Evolutionary conservation across 2,329 filamentous ascomycete genomes (phyloP).

Genomic region (Diaporthe vexans): DNA sequence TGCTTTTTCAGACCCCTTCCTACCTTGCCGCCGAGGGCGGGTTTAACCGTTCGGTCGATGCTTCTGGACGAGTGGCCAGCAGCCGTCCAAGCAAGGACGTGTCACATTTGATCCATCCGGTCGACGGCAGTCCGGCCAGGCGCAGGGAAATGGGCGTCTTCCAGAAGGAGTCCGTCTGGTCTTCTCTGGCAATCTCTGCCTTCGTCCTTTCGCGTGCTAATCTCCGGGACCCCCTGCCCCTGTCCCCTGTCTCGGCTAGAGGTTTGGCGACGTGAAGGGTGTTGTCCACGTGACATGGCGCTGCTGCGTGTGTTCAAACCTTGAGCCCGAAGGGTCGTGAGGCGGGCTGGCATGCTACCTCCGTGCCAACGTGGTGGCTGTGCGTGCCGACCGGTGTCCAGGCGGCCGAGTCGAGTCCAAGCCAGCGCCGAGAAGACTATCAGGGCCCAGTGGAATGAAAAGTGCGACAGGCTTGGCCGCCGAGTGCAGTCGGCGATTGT

Average conservation of each 20-base stretch:
- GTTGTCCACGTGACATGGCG: constrained; percentile 9
- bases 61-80: constrained; percentile 12
- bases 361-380: constrained; percentile 27
- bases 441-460: not conserved
- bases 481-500: not conserved
- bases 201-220: constrained; percentile 19
- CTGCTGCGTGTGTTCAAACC: constrained; percentile 24
- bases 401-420: constrained; percentile 1
- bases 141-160: constrained; percentile 12
- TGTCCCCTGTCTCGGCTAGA: constrained; percentile 18
- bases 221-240: constrained; percentile 23
- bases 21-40: constrained; percentile 2
- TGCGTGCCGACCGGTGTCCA: not conserved
- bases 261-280: constrained; percentile 12
- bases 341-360: constrained; percentile 6
- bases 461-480: constrained; percentile 12
- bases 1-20: constrained; percentile 7
- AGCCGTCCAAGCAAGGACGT: constrained; percentile 10
- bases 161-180: constrained; percentile 16
- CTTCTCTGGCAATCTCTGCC: constrained; percentile 17
- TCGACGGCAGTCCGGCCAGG: constrained; percentile 7
- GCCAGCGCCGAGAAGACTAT: not conserved
- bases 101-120: constrained; percentile 9
- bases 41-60: constrained; percentile 24
- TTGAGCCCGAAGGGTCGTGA: not conserved